Evolutionary conservation across 164 flowering plant species (phyloP), one percentile per base, ranked within the genome.

Genomic region (Kalanchoe fedtschenkoi): DNA sequence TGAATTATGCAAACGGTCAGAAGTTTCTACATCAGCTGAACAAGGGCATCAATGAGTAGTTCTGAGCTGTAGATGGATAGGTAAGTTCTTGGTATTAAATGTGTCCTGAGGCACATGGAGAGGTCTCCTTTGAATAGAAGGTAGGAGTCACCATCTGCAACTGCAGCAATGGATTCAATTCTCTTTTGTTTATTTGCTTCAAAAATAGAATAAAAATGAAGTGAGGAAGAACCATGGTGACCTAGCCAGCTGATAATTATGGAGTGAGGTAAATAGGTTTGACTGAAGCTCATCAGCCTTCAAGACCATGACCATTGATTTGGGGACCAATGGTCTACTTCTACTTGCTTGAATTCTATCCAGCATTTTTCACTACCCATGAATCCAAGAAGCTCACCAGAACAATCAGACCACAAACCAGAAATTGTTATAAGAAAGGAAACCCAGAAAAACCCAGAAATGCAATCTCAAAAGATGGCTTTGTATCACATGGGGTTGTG

Each of bases 21-120:
- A 26, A 51, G 32, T 47, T 47, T 47, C 55, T 47, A 47, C 55
- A 47, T 47, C 55, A 51, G 30, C 29, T 47, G 44, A 26, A 51
- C 26, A n/a, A 26, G 13, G 6, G 39, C 39, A 37, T 5, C 11
- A 37, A 37, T 37, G 39, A 37, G 39, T 37, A 37, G 14, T 37
- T 37, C 39, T 37, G 11, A 51, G 56, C 22, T 26, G 30, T 26
- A 13, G 17, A 51, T 51, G 56, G 32, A n/a, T n/a, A n/a, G n/a
- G n/a, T n/a, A n/a, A n/a, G n/a, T n/a, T n/a, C 56, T 51, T 51
- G 32, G 26, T 16, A 10, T 51, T 51, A 51, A 51, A 51, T 51
- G 33, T 28, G 26, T 51, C 11, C 32, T 24, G 26, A 24, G 32
- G 33, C 32, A 26, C 32, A 26, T 51, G 56, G 32, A 47, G 30